Percentiles rank a stretch among this genome's conserved stretches.
Conservation (phyloP, 2,329 filamentous ascomycete genomes). For the Pleurostoma richardsiae region DNA sequence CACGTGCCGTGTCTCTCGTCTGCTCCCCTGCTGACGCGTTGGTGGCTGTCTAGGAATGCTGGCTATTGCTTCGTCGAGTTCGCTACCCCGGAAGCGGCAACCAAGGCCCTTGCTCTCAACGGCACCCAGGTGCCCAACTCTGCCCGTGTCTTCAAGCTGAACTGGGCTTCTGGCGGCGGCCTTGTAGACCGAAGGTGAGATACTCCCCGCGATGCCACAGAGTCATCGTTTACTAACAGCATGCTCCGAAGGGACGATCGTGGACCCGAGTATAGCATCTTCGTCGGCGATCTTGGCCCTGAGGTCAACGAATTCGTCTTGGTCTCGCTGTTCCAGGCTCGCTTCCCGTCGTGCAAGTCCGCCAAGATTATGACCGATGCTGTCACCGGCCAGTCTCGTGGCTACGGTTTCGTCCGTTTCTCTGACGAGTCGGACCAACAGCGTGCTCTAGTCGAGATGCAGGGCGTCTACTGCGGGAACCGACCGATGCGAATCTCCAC, state of each 20-base stretch:
- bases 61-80: slow-evolving; percentile 93
- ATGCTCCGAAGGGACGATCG: slow-evolving; percentile 72
- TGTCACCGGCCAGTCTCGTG: slow-evolving; percentile 93
- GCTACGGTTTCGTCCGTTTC: slow-evolving; percentile 97
- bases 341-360: slow-evolving; percentile 96
- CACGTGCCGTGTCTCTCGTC: no score
- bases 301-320: slow-evolving; percentile 99
- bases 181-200: slow-evolving; percentile 85
- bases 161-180: slow-evolving; percentile 97
- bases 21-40: neutral
- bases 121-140: slow-evolving; percentile 90
- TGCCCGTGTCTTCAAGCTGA: slow-evolving; percentile 93
- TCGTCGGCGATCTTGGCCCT: slow-evolving; percentile 94
- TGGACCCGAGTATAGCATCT: slow-evolving; percentile 94
- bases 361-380: slow-evolving; percentile 99
- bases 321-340: slow-evolving; percentile 92
- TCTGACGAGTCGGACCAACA: slow-evolving; percentile 94
- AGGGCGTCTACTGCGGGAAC: slow-evolving; percentile 98
- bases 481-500: slow-evolving; percentile 98
- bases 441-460: slow-evolving; percentile 94
- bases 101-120: slow-evolving; percentile 86
- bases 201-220: slow-evolving; percentile 2
- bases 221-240: slow-evolving; percentile 2
- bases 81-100: slow-evolving; percentile 72
- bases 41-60: slow-evolving; percentile 63